These are phyloP conservation scores for Austroboletus festivus DNA, from an alignment of 768 basidiomycete species.

Conservation along the genomic window DNA sequence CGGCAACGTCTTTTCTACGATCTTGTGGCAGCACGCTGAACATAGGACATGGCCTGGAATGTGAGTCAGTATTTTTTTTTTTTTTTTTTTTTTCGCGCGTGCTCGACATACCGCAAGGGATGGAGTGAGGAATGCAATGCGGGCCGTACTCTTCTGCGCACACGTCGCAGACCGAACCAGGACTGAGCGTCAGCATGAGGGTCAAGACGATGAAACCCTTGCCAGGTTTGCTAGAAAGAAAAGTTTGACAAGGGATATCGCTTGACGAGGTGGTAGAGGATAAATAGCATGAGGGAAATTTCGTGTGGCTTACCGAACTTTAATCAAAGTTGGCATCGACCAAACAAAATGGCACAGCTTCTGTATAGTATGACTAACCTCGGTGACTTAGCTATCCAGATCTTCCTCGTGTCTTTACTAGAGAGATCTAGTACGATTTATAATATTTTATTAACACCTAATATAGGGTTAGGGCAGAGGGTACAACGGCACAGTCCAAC, in stretches of 20 bases:
- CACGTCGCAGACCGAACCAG: constrained; percentile 85
- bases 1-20: constrained; percentile 75
- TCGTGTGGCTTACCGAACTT: constrained; percentile 30
- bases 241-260: constrained; percentile 43
- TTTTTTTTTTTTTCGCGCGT: no score
- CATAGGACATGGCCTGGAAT: constrained; percentile 75
- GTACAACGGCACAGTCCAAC: no score
- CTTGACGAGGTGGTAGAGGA: constrained; percentile 42
- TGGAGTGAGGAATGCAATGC: constrained; percentile 72
- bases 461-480: constrained; percentile 33
- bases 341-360: constrained; percentile 33
- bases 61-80: no score
- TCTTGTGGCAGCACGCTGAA: constrained; percentile 71
- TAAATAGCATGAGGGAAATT: constrained; percentile 46
- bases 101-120: constrained; percentile 75
- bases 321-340: constrained; percentile 24
- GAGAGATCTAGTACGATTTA: neutral
- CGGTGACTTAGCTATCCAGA: constrained; percentile 14
- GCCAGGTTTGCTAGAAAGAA: constrained; percentile 38
- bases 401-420: neutral
- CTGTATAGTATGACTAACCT: constrained; percentile 8
- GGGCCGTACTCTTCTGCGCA: constrained; percentile 84
- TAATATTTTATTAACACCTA: neutral
- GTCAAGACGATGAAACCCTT: constrained; percentile 39
- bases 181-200: constrained; percentile 76